phyloP scores from a whole-genome alignment of 371 early-diverging fungal genomes.

The Batkoa obscura region DNA sequence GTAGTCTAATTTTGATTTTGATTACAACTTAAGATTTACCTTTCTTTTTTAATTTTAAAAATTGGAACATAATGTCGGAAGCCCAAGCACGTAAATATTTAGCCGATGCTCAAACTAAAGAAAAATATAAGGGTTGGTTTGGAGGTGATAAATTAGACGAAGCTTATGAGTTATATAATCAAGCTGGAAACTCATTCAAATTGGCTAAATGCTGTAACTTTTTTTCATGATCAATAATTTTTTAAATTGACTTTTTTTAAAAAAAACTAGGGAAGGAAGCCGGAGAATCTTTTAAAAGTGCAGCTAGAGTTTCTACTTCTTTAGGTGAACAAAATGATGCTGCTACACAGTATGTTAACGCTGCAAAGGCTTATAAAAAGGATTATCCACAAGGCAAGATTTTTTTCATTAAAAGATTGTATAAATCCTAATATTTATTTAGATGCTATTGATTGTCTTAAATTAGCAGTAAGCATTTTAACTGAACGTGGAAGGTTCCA shows the following conservation, averaged over 20 bases:
- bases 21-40: too few relatives aligned
- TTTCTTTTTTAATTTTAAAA: too few relatives aligned
- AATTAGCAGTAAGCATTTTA: conserved; percentile 54
- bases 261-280: conserved; percentile 60
- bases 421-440: not conserved
- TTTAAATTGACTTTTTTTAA: not conserved
- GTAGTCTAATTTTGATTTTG: too few relatives aligned
- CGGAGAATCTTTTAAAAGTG: conserved; percentile 69
- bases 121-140: conserved; percentile 60
- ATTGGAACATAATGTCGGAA: conserved; percentile 66
- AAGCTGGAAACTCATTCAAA: conserved; percentile 82
- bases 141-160: conserved; percentile 77
- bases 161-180: conserved; percentile 74
- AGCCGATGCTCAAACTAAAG: conserved; percentile 51
- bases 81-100: conserved; percentile 47
- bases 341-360: conserved; percentile 58
- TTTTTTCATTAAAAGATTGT: not conserved
- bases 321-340: conserved; percentile 65
- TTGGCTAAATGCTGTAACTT: conserved; percentile 68
- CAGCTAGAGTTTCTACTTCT: conserved; percentile 50
- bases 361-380: conserved; percentile 74
- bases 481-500: conserved; percentile 73
- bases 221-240: too few relatives aligned
- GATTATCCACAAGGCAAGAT: conserved; percentile 45
- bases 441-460: conserved; percentile 56